Evolutionary conservation across 2,329 filamentous ascomycete species (phyloP).

Genomic region (Pseudocercospora fijiensis): DNA sequence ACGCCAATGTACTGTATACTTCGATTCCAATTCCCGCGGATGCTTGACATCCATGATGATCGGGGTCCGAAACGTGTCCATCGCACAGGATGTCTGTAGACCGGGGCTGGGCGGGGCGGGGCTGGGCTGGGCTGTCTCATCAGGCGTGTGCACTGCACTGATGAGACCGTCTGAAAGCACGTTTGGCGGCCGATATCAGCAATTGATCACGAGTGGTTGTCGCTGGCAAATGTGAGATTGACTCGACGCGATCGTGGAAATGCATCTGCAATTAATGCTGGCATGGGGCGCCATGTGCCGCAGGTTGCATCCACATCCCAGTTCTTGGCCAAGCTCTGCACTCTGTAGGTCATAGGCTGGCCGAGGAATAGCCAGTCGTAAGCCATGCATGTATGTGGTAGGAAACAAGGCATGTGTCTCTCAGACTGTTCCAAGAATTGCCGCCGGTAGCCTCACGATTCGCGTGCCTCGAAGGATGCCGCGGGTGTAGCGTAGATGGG

Average conservation of each 20-base stretch:
- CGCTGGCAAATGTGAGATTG: background rate
- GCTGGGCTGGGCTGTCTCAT: too few relatives aligned
- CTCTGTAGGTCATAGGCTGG: background rate
- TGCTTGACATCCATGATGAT: conserved; percentile 2
- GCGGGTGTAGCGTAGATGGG: background rate
- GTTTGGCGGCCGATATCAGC: background rate
- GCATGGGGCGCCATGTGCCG: conserved; percentile 4
- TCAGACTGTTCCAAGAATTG: conserved; percentile 2
- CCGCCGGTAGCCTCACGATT: background rate
- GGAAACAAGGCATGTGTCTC: background rate
- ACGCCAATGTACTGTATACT: background rate
- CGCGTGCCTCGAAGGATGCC: background rate
- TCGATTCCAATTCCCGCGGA: background rate
- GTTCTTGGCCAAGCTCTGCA: conserved; percentile 1
- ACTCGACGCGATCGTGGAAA: conserved; percentile 1
- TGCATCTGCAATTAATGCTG: too few relatives aligned
- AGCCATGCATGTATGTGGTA: background rate
- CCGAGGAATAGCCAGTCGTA: background rate
- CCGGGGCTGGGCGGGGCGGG: too few relatives aligned
- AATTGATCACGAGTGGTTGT: background rate
- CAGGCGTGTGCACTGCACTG: too few relatives aligned
- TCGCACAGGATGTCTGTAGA: background rate
- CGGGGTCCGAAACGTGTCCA: conserved; percentile 1
- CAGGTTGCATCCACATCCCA: background rate
- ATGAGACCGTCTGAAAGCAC: background rate